These are phyloP conservation scores for Zizania latifolia DNA, from an alignment of 176 grass and related monocot genomes.

Conservation along the genomic window DNA sequence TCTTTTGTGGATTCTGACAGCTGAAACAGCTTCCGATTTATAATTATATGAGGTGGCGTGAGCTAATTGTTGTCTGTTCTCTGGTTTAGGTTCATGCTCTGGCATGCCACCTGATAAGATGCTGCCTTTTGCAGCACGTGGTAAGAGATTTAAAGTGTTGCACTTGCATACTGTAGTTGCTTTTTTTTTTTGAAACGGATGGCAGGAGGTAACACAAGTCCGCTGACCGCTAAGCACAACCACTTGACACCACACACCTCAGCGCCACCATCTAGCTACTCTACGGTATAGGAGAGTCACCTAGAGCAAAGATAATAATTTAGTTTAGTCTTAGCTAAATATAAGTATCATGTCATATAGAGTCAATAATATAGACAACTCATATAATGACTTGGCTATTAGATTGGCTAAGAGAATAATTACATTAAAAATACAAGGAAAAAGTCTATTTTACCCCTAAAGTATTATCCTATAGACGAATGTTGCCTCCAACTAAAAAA, in stretches of 20 bases:
- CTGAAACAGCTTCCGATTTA: neutral
- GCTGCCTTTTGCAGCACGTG: slow-evolving; percentile 63
- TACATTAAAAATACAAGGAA: no score
- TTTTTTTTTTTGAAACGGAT: neutral
- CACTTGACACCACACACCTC: neutral
- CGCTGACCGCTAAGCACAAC: neutral
- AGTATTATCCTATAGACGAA: no score
- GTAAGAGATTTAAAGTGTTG: neutral
- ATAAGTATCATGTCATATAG: no score
- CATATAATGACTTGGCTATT: no score
- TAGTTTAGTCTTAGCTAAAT: no score
- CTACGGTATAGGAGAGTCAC: neutral
- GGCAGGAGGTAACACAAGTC: neutral
- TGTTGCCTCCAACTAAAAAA: no score
- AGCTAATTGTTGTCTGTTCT: neutral
- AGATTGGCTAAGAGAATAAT: no score
- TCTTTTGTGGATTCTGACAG: neutral
- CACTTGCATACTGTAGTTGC: neutral
- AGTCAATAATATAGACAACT: no score
- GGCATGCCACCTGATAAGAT: slow-evolving; percentile 71
- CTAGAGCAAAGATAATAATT: no score
- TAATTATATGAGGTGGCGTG: neutral
- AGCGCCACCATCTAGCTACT: neutral
- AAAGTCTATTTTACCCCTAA: no score
- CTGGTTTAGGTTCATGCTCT: slow-evolving; percentile 62